Conservation (phyloP, 495 filamentous ascomycete species). For the Staphylotrichum tortipilum region DNA sequence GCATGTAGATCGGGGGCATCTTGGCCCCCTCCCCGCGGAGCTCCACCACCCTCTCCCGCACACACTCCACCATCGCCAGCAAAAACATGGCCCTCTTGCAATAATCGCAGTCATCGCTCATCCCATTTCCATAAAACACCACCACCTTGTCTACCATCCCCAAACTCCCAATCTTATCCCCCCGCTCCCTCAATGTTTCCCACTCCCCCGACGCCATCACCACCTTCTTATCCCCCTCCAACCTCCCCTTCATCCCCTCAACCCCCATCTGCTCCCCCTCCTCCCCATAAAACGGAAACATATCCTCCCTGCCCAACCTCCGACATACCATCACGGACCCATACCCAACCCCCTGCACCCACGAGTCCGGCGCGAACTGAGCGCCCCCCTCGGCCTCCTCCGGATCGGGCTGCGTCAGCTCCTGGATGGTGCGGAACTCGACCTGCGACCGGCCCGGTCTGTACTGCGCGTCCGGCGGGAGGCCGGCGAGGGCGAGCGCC, state of each 20-base stretch:
- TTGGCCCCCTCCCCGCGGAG: neutral
- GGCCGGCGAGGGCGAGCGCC: neutral
- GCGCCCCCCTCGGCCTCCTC: neutral
- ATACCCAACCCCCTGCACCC: conserved; percentile 7
- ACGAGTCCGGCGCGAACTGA: conserved; percentile 6
- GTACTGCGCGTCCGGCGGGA: neutral
- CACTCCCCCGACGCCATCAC: conserved; percentile 1
- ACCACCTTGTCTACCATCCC: conserved; percentile 13
- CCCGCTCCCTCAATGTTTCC: neutral
- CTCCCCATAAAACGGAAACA: neutral
- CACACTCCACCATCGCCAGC: conserved; percentile 1
- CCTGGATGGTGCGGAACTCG: conserved; percentile 18
- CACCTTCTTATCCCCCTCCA: neutral
- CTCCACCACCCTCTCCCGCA: conserved; percentile 1
- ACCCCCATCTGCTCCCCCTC: conserved; percentile 1
- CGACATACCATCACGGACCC: neutral
- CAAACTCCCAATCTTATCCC: neutral
- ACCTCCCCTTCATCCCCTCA: neutral
- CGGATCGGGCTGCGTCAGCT: conserved; percentile 11
- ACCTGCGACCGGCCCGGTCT: conserved; percentile 10
- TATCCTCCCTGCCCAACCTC: neutral
- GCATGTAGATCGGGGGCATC: conserved; percentile 19
- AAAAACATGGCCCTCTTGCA: conserved; percentile 9
- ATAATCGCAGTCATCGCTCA: conserved; percentile 5
- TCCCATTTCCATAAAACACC: conserved; percentile 7